Base-by-base conservation (phyloP, 176 grass and related monocot genomes). In the Cenchrus fungigraminus region DNA sequence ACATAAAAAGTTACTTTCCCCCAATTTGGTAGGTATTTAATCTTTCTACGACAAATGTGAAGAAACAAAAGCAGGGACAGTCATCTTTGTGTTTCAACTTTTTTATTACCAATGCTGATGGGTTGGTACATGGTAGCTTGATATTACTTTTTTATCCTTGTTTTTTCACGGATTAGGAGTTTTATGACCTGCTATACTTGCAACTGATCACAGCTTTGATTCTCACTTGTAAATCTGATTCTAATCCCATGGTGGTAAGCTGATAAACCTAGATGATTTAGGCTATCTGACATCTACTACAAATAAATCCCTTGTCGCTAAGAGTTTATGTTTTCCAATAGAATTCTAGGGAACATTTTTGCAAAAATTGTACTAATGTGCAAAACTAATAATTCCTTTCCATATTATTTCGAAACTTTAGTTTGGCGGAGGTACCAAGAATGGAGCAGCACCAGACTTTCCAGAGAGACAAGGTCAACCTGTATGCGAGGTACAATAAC, bases 401-500 rank as follows among this genome's bases (percentile, higher is more conserved):
- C 32, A 49, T 44, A 63, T 81, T 37, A 3, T 62, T 85, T 85
- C 0, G 32, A 57, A 69, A 63, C 6, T 81, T 47, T 76, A 91
- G 89, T 87, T 87, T 76, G 85, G 69, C 54, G 85, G 75, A 75
- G 85, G 89, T 64, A 53, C 89, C 83, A 91, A 84, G 85, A 87
- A 84, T 87, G 84, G 76, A 64, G 75, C 40, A 74, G 72, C 71
- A 74, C 71, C 61, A 58, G 91, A 96, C 42, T 92, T 92, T 75
- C 93, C 90, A 9, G 93, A 99, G 57, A 86, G 91, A 37, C 80
- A 63, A 70, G 97, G 82, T 82, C 97, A 94, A 86, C 91, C 91
- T 84, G 70, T 88, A 73, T 99, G 97, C 4, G 91, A 96, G 94
- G 97, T 99, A 88, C 52, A 34, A 34, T 62, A 42, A 77, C 29